These are phyloP conservation scores for Ophiocordyceps robertsii DNA, from an alignment of 2,329 filamentous ascomycete genomes.

Conservation along the genomic window DNA sequence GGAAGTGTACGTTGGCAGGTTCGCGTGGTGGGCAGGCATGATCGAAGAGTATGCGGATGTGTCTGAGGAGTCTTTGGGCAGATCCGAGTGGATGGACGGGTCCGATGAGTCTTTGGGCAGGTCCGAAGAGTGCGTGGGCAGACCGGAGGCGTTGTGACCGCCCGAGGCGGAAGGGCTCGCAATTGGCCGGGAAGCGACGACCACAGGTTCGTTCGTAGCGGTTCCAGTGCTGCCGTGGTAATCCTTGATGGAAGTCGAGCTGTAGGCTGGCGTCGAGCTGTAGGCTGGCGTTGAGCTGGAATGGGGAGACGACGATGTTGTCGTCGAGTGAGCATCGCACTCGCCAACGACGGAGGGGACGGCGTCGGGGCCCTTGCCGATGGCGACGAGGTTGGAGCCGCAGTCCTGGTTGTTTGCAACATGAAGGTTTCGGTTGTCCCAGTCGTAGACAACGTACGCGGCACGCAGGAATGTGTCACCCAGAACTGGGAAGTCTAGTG, in stretches of 20 bases:
- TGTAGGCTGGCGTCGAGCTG: constrained; percentile 4
- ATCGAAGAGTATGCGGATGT: not conserved
- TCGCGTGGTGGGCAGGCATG: not conserved
- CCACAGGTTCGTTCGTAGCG: constrained; percentile 6
- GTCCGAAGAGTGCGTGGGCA: too few relatives aligned
- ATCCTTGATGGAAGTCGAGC: not conserved
- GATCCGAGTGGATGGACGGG: too few relatives aligned
- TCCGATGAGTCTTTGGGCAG: too few relatives aligned
- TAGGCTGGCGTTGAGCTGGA: constrained; percentile 5
- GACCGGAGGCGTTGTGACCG: too few relatives aligned
- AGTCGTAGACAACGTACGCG: constrained; percentile 29
- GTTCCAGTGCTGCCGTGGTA: not conserved
- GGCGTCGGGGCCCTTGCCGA: constrained; percentile 24
- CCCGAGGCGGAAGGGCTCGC: too few relatives aligned
- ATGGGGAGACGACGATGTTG: not conserved
- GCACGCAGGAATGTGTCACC: constrained; percentile 31
- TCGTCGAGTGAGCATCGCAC: constrained; percentile 9
- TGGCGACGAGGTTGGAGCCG: constrained; percentile 21
- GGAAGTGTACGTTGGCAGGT: not conserved
- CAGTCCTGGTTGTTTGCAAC: constrained; percentile 24
- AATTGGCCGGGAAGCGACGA: too few relatives aligned
- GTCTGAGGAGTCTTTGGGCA: not conserved
- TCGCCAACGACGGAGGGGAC: constrained; percentile 18
- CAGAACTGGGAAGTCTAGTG: constrained; percentile 20
- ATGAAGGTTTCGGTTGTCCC: constrained; percentile 24